A percentile compares a stretch with the other conserved stretches of the same genome.
phyloP scores from a whole-genome alignment of 257 asterid genomes.

The Prunella vulgaris region DNA sequence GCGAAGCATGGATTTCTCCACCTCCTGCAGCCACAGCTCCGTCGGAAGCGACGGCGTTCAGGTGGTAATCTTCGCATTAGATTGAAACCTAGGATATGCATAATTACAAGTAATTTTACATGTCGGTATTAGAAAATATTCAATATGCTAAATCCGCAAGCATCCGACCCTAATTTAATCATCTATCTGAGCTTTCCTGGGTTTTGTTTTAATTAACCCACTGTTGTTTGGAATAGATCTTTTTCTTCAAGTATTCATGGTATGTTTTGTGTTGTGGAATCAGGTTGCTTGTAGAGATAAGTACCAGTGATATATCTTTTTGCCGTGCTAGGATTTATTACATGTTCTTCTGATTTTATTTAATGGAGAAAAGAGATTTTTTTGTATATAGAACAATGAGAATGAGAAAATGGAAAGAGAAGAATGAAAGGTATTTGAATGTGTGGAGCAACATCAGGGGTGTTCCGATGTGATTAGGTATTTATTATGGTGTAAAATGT shows the following conservation, averaged over 20 bases:
- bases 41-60: constrained; percentile 24
- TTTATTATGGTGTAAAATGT: too few species aligned
- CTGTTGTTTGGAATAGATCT: neutral
- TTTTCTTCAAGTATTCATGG: constrained; percentile 6
- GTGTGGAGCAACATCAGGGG: too few species aligned
- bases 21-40: constrained; percentile 32
- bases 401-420: too few species aligned
- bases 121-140: neutral
- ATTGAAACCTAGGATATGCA: neutral
- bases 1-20: constrained; percentile 34
- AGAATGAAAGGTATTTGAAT: too few species aligned
- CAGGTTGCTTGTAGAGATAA: too few species aligned
- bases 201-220: neutral
- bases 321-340: too few species aligned
- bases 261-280: constrained; percentile 18
- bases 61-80: constrained; percentile 26
- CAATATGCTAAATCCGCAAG: neutral
- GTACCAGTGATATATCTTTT: too few species aligned
- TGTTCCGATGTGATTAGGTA: too few species aligned
- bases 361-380: too few species aligned
- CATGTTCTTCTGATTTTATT: too few species aligned
- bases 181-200: neutral
- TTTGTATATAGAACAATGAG: too few species aligned
- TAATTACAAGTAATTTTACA: neutral
- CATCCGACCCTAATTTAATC: neutral